Conservation (phyloP, 2,329 filamentous ascomycete genomes). For the Sporothrix inflata region DNA sequence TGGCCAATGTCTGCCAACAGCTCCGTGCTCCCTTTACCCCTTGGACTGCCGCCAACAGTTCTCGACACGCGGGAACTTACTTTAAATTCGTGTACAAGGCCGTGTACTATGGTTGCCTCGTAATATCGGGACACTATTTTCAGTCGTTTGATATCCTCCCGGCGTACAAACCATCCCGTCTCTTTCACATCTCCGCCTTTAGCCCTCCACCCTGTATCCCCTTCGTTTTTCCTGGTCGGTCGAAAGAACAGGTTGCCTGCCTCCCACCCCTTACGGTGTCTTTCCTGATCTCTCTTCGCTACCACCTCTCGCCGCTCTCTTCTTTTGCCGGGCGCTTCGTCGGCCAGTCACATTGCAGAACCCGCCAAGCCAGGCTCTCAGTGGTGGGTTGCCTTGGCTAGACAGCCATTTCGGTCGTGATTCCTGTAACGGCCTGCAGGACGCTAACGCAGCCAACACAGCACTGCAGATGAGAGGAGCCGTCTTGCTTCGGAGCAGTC, state of each 20-base stretch:
- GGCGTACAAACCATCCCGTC: neutral
- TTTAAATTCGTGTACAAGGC: neutral
- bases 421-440: conserved; percentile 23
- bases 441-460: conserved; percentile 28
- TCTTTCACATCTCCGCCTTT: neutral
- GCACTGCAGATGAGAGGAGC: conserved; percentile 18
- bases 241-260: neutral
- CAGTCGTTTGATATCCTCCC: neutral
- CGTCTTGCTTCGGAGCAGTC: neutral
- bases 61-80: neutral
- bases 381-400: conserved; percentile 18
- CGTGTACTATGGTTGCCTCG: neutral
- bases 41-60: conserved; percentile 14
- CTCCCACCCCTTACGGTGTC: neutral
- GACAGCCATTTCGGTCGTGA: conserved; percentile 9
- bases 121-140: conserved; percentile 4
- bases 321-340: conserved; percentile 29
- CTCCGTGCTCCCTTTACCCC: neutral
- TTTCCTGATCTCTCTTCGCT: neutral
- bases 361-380: neutral
- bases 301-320: neutral
- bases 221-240: conserved; percentile 5
- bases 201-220: neutral
- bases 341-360: conserved; percentile 28
- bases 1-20: neutral